These are phyloP conservation scores for Leishmania guyanensis DNA, from an alignment of 208 protist genomes.

Conservation along the genomic window DNA sequence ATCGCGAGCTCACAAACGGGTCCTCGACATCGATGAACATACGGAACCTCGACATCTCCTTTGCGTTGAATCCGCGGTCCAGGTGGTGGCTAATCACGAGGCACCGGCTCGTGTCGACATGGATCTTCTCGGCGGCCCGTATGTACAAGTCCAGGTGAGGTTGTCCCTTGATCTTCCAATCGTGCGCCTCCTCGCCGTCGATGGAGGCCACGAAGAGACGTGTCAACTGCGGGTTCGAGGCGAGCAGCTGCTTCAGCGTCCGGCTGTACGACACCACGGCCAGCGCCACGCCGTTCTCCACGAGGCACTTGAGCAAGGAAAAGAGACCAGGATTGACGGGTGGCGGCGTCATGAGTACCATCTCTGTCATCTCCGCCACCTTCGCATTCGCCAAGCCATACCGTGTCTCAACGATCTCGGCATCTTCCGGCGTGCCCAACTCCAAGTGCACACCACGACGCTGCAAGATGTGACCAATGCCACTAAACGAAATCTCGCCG, in stretches of 20 bases:
- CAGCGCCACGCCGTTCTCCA: conserved; percentile 59
- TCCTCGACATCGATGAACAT: conserved; percentile 93
- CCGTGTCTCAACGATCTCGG: conserved; percentile 90
- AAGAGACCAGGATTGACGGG: conserved; percentile 60
- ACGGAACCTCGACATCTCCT: conserved; percentile 67
- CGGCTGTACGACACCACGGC: conserved; percentile 87
- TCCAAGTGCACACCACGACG: conserved; percentile 73
- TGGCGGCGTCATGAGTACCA: conserved; percentile 56
- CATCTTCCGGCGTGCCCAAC: conserved; percentile 83
- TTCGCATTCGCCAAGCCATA: conserved; percentile 91
- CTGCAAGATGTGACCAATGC: conserved; percentile 83
- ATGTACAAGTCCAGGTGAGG: conserved; percentile 84
- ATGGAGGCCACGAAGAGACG: conserved; percentile 74
- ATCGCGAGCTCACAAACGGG: conserved; percentile 71
- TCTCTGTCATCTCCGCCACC: conserved; percentile 84
- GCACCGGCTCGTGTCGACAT: conserved; percentile 74
- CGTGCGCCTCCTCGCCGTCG: conserved; percentile 89
- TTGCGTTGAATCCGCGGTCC: conserved; percentile 71
- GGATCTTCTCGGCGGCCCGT: conserved; percentile 83
- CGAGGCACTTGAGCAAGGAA: conserved; percentile 57
- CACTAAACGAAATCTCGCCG: conserved; percentile 81
- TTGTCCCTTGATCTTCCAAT: conserved; percentile 69
- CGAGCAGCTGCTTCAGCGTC: conserved; percentile 65
- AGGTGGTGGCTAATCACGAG: conserved; percentile 82
- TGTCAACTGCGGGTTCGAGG: conserved; percentile 54